Percentiles rank a stretch among this genome's conserved stretches.
These are phyloP conservation scores for Petunia axillaris DNA, from an alignment of 257 asterid species.

Conservation along the genomic window DNA sequence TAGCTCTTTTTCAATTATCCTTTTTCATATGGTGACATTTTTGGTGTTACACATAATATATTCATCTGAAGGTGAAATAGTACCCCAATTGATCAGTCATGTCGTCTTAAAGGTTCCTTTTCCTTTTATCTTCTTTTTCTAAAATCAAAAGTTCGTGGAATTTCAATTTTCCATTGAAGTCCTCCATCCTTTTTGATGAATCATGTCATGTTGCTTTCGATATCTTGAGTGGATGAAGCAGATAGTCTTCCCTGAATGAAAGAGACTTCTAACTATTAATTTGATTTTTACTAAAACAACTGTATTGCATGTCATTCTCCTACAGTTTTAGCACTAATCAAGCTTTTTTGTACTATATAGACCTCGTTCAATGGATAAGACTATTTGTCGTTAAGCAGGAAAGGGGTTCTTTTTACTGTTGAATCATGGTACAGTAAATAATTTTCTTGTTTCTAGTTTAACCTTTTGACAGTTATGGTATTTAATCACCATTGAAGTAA, in stretches of 20 bases:
- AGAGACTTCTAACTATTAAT: conserved; percentile 25
- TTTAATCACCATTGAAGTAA: background rate
- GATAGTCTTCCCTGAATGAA: conserved; percentile 27
- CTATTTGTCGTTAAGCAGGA: background rate
- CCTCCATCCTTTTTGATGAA: background rate
- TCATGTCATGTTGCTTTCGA: conserved; percentile 34
- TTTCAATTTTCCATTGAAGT: background rate
- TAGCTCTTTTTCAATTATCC: background rate
- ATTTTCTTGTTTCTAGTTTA: conserved; percentile 14
- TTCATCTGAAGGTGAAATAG: conserved; percentile 15
- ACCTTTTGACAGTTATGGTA: conserved; percentile 1
- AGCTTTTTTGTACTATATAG: background rate
- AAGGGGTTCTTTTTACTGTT: background rate
- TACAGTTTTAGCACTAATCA: conserved; percentile 2
- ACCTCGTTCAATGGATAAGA: background rate
- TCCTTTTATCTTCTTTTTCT: background rate
- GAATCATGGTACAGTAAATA: too few species aligned
- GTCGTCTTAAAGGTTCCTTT: conserved; percentile 25
- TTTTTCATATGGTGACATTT: conserved; percentile 19
- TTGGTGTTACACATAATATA: background rate
- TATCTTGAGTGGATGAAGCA: conserved; percentile 32
- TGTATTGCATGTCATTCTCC: conserved; percentile 19
- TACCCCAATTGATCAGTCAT: conserved; percentile 26
- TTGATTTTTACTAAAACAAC: background rate
- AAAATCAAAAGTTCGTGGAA: background rate